Evolutionary conservation across 441 rosid species (phyloP).

Genomic region (Gossypium schwendimanii): DNA sequence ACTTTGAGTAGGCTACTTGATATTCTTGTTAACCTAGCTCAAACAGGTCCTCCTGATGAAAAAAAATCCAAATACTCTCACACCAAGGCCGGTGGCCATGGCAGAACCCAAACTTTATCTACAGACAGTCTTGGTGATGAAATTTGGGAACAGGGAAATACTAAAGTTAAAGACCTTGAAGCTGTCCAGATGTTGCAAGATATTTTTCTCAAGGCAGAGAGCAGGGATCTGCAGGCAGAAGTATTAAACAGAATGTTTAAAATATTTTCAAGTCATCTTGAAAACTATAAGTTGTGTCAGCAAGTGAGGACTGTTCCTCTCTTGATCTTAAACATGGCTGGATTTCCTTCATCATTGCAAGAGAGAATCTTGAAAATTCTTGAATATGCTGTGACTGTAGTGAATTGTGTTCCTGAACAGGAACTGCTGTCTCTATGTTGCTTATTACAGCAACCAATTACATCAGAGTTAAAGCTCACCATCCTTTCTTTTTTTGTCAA

Average conservation of each 20-base stretch:
- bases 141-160: slow-evolving; percentile 70
- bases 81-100: slow-evolving; percentile 24
- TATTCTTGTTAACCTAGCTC: slow-evolving; percentile 92
- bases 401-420: slow-evolving; percentile 98
- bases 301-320: slow-evolving; percentile 92
- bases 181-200: slow-evolving; percentile 99
- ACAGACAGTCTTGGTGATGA: slow-evolving; percentile 39
- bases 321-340: slow-evolving; percentile 92
- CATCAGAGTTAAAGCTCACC: slow-evolving; percentile 85
- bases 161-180: slow-evolving; percentile 96
- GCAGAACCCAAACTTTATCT: slow-evolving; percentile 8
- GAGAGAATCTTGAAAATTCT: slow-evolving; percentile 96
- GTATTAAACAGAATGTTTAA: slow-evolving; percentile 96
- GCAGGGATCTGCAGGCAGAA: slow-evolving; percentile 89
- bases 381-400: slow-evolving; percentile 99
- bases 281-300: slow-evolving; percentile 90
- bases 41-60: slow-evolving; percentile 79
- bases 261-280: slow-evolving; percentile 97
- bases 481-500: slow-evolving; percentile 93
- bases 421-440: slow-evolving; percentile 97
- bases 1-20: slow-evolving; percentile 92
- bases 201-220: slow-evolving; percentile 90
- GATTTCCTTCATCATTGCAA: slow-evolving; percentile 87
- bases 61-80: slow-evolving; percentile 58
- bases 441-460: slow-evolving; percentile 91